Evolutionary conservation across 345 rosid genomes (phyloP).

Genomic region (Gossypium raimondii): DNA sequence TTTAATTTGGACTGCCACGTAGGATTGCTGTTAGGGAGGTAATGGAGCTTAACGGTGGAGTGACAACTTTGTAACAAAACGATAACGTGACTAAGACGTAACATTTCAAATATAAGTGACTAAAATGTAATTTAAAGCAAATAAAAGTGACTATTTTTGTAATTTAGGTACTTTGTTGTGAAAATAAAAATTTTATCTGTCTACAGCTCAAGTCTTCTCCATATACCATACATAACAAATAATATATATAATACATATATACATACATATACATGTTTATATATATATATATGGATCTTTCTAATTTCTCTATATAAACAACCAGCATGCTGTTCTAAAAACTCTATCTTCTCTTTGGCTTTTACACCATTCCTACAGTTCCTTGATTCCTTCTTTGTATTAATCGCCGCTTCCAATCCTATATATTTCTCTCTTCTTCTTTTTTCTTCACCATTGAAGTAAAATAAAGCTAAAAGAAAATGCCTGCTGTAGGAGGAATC

Average conservation of each 20-base stretch:
- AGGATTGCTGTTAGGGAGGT: no score
- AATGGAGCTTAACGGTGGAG: no score
- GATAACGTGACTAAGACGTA: no score
- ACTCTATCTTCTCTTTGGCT: slow-evolving; percentile 13
- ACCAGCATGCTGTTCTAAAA: slow-evolving; percentile 3
- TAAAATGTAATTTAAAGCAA: no score
- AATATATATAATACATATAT: no score
- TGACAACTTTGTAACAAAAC: no score
- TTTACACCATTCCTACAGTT: background rate
- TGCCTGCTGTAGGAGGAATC: slow-evolving; percentile 57
- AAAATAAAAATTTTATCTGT: background rate
- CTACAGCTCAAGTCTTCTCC: slow-evolving; percentile 29
- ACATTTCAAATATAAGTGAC: no score
- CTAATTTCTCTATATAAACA: slow-evolving; percentile 26
- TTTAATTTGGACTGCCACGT: no score
- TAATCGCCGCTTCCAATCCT: background rate
- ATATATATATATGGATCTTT: background rate
- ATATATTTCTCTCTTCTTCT: background rate
- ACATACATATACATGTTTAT: no score
- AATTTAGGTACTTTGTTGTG: no score
- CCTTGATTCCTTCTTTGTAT: background rate
- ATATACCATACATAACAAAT: background rate
- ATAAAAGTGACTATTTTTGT: no score
- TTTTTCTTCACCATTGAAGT: background rate
- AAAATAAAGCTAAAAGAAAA: slow-evolving; percentile 13